phyloP scores from a whole-genome alignment of 176 grass and related monocot species.

The Rhynchospora breviuscula region DNA sequence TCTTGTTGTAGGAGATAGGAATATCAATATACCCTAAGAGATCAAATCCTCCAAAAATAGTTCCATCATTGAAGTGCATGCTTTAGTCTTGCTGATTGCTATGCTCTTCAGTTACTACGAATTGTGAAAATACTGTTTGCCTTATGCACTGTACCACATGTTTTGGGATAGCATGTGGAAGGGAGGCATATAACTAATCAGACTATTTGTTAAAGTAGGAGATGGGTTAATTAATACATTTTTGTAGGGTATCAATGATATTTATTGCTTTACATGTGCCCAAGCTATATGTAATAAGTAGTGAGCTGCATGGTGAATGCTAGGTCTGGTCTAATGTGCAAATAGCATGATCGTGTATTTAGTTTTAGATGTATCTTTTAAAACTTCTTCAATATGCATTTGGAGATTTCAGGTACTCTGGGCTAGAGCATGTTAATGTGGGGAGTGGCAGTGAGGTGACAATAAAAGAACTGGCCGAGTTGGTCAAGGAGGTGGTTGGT shows the following conservation, averaged over 20 bases:
- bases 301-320: neutral
- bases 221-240: neutral
- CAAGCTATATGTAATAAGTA: neutral
- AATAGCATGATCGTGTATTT: neutral
- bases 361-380: neutral
- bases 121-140: neutral
- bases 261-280: neutral
- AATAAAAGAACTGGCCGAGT: conserved; percentile 49
- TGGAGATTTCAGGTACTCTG: conserved; percentile 28
- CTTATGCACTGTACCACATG: neutral
- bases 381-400: neutral
- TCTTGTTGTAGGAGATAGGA: neutral
- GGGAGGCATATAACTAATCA: neutral
- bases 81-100: neutral
- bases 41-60: neutral
- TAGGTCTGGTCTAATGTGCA: neutral
- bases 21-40: neutral
- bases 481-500: conserved; percentile 55
- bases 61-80: neutral
- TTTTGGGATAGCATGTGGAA: neutral
- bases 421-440: conserved; percentile 36
- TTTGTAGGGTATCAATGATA: neutral
- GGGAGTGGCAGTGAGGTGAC: conserved; percentile 36
- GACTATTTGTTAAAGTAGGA: neutral
- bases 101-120: neutral